These are phyloP conservation scores for Pecoramyces ruminantium DNA, from an alignment of 192 early-diverging fungal species.

Conservation along the genomic window DNA sequence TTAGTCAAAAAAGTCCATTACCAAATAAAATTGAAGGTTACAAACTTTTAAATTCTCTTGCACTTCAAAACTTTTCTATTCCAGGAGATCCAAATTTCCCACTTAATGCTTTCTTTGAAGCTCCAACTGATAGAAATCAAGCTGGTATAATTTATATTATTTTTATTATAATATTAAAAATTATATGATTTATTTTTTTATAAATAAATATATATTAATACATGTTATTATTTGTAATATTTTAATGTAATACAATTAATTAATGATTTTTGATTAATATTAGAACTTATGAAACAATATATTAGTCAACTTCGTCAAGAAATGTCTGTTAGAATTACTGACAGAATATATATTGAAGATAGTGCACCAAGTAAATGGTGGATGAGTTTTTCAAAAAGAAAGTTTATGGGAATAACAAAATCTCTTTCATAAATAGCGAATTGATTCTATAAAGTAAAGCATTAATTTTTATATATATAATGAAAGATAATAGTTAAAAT, in stretches of 20 bases:
- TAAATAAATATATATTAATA: too few species aligned
- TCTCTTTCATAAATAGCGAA: neutral
- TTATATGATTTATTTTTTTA: too few species aligned
- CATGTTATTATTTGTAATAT: too few species aligned
- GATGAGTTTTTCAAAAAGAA: slow-evolving; percentile 96
- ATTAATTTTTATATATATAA: too few species aligned
- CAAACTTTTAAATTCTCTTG: slow-evolving; percentile 64
- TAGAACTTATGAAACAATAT: slow-evolving; percentile 73
- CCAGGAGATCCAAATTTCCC: slow-evolving; percentile 89
- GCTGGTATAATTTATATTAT: too few species aligned
- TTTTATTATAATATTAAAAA: too few species aligned
- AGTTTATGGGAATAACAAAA: slow-evolving; percentile 60
- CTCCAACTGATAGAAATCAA: slow-evolving; percentile 51
- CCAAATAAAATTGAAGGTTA: slow-evolving; percentile 56
- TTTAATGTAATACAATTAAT: neutral
- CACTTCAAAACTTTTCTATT: slow-evolving; percentile 75
- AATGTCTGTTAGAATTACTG: slow-evolving; percentile 51
- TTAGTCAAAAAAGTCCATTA: slow-evolving; percentile 23
- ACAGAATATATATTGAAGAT: slow-evolving; percentile 58
- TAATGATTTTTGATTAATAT: neutral
- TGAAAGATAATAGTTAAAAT: too few species aligned
- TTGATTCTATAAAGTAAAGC: too few species aligned
- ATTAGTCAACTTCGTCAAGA: slow-evolving; percentile 82
- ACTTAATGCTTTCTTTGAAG: slow-evolving; percentile 71
- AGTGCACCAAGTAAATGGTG: slow-evolving; percentile 92